phyloP scores from a whole-genome alignment of 2,329 filamentous ascomycete species.

The Penicillium sp. region DNA sequence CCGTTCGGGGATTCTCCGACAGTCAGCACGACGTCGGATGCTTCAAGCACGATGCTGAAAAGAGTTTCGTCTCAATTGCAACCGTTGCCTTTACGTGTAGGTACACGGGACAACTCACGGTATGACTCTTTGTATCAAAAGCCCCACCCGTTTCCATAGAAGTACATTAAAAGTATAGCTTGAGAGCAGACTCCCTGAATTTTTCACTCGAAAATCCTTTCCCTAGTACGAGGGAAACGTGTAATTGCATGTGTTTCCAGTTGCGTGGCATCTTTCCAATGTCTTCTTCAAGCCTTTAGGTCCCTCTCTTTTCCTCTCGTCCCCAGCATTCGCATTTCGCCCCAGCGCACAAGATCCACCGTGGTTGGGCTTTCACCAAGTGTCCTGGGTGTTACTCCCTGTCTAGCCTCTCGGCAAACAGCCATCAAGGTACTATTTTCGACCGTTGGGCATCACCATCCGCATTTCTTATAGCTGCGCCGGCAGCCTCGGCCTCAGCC shows the following conservation, averaged over 20 bases:
- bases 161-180: slow-evolving; percentile 23
- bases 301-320: slow-evolving; percentile 5
- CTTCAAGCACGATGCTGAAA: background rate
- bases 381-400: background rate
- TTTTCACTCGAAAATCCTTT: background rate
- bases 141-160: slow-evolving; percentile 32
- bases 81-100: background rate
- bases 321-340: background rate
- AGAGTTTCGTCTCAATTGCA: background rate
- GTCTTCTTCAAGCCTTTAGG: slow-evolving; percentile 9
- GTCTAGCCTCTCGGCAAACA: background rate
- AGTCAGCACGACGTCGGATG: background rate
- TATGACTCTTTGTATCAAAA: slow-evolving; percentile 18
- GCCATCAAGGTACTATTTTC: background rate
- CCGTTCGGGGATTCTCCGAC: background rate
- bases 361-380: background rate
- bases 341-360: background rate
- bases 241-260: slow-evolving; percentile 13
- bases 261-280: slow-evolving; percentile 16
- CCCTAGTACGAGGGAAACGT: slow-evolving; percentile 12
- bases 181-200: slow-evolving; percentile 10
- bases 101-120: slow-evolving; percentile 15
- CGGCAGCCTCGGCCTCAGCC: slow-evolving; percentile 15
- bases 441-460: slow-evolving; percentile 22
- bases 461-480: slow-evolving; percentile 12